Conservation (phyloP, 495 filamentous ascomycete genomes). For the Xylaria palmicola region DNA sequence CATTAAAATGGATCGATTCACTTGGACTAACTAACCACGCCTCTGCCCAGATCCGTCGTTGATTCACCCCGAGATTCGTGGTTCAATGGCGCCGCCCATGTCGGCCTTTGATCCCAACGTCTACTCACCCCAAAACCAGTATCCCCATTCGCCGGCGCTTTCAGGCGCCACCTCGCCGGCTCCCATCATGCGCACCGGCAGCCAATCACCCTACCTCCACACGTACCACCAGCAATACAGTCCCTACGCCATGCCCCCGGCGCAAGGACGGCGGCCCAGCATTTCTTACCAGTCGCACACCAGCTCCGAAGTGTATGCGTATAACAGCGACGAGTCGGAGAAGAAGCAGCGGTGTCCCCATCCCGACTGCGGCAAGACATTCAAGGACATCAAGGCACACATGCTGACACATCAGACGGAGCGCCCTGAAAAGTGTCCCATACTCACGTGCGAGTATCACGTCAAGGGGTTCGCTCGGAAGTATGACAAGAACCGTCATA, state of each 20-base stretch:
- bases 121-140: conserved; percentile 42
- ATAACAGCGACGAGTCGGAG: conserved; percentile 36
- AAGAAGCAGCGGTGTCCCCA: conserved; percentile 64
- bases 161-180: conserved; percentile 44
- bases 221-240: conserved; percentile 31
- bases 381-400: conserved; percentile 93
- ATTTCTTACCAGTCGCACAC: conserved; percentile 44
- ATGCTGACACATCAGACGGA: conserved; percentile 95
- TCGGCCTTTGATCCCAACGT: conserved; percentile 39
- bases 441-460: conserved; percentile 91
- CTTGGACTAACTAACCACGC: conserved; percentile 31
- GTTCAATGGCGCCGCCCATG: conserved; percentile 43
- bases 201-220: conserved; percentile 46
- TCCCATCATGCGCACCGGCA: conserved; percentile 39
- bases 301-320: conserved; percentile 33
- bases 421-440: conserved; percentile 94
- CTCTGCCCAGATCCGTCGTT: conserved; percentile 43
- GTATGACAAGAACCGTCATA: conserved; percentile 99
- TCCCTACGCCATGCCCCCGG: conserved; percentile 23
- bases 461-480: conserved; percentile 94
- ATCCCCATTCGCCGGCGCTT: conserved; percentile 46
- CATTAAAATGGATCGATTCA: conserved; percentile 34
- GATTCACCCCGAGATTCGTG: conserved; percentile 48
- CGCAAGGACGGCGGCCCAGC: conserved; percentile 26
- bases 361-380: conserved; percentile 82